Base-by-base conservation (phyloP, 225 moss, liverwort and hornwort genomes). In the Marchantia polymorpha region DNA sequence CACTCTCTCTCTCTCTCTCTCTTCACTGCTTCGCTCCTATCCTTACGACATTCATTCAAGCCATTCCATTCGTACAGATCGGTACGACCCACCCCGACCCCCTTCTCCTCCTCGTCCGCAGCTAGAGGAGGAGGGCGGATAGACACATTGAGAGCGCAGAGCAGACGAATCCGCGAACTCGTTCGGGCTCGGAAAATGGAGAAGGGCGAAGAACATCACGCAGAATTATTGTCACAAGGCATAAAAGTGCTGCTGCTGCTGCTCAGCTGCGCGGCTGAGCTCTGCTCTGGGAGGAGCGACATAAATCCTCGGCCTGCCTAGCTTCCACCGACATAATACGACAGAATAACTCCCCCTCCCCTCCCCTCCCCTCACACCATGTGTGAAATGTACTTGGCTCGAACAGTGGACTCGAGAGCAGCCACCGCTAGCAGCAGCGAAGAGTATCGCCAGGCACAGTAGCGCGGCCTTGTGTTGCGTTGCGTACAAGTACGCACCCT, bases 281-380 rank as follows among this genome's bases (percentile, higher is more conserved):
- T 13, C 25, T 64, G 23, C 64, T 64, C 64, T 64, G 64, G 25
- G 25, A 60, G 16, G 64, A 26, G 64, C 26, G 26, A 25, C 64
- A 64, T 39, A 64, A 7, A 64, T 64, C 26, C 13, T 64, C 26
- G 8, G 64, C 64, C 16, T 64, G 64, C 64, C 64, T 64, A 64
- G 64, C 64, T 64, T 64, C 75, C 56, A 76, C 75, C 75, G 75
- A 76, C 75, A 76, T 76, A 76, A 76, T 76, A 76, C 58, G 75
- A 76, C 75, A 59, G 23, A 69, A 69, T 7, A 66, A 26, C 26
- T 66, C 26, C 60, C 60, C 60, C 12, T 22, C 10, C 7, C 26
- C 63, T 7, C n/a, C 17, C 16, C 2, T 22, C n/a, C 19, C 25
- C 26, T 46, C 68, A 39, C 30, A 30, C 1, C 9, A 46, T 9